Evolutionary conservation across 371 early-diverging fungal genomes (phyloP), one percentile per base, ranked within the genome.

Genomic region (Apophysomyces elegans): DNA sequence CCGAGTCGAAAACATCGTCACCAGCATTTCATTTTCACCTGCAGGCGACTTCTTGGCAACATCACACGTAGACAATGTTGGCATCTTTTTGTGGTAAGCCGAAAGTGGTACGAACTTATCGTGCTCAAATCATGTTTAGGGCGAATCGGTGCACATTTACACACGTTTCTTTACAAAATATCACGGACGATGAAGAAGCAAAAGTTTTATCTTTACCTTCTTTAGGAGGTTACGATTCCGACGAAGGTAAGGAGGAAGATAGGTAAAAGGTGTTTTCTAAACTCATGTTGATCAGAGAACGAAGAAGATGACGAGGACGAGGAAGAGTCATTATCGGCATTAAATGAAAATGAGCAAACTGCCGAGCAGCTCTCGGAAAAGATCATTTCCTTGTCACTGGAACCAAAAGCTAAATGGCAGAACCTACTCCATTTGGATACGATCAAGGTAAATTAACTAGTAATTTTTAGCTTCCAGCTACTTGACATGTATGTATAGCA

Each of bases 21-120:
- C 96, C 39, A 91, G 93, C 69, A 58, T 97, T 36, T 74, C 93
- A 3, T 93, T 98, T 61, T 95, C 96, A 8, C 96, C 97, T 13
- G 86, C 83, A 7, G 95, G 95, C 50, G 96, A 96, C 68, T 95
- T 92, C 67, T 74, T 99, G 66, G 97, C 96, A 0, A 94, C 96
- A 9, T 85, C 93, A 12, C 97, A 96, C 70, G 94, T 93, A 18
- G 95, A 93, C 74, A 89, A 92, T 63, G 86, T 95, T 14, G 99
- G 96, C 21, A 87, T 98, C 58, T 93, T 90, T 69, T 77, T 96
- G 63, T 98, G 98, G 97, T 79, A 66, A 50, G 59, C 41, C 56
- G 57, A 35, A 18, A 61, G 11, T 46, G 16, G 54, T 14, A 11
- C 21, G 26, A 41, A 39, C 39, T 16, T 58, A 7, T 5, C 37